Evolutionary conservation across 2,329 filamentous ascomycete species (phyloP).

Genomic region (Aspergillus pseudotamarii): DNA sequence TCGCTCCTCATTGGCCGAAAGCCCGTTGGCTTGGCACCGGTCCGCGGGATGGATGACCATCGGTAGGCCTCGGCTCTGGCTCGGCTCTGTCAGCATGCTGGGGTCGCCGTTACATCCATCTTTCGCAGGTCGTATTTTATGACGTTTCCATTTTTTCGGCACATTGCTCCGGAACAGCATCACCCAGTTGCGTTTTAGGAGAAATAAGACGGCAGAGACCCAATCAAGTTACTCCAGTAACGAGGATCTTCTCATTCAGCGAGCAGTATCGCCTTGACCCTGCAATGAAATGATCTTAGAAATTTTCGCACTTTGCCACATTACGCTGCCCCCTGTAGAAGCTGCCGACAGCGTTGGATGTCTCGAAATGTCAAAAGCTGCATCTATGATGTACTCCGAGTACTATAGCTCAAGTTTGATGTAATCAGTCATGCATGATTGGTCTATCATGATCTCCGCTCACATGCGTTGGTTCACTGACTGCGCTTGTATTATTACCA

Average conservation of each 20-base stretch:
- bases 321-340: background rate
- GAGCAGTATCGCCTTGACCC: background rate
- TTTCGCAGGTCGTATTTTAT: conserved; percentile 29
- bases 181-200: conserved; percentile 22
- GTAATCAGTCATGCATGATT: conserved; percentile 27
- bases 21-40: conserved; percentile 23
- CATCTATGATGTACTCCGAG: conserved; percentile 17
- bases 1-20: conserved; percentile 31
- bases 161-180: conserved; percentile 26
- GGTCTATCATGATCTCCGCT: conserved; percentile 17
- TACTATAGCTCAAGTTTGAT: conserved; percentile 8
- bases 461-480: conserved; percentile 23
- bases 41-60: conserved; percentile 29
- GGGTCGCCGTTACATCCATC: conserved; percentile 19
- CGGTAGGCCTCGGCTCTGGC: conserved; percentile 40
- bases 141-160: conserved; percentile 33
- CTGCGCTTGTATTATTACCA: conserved; percentile 5
- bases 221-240: conserved; percentile 3
- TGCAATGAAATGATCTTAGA: background rate
- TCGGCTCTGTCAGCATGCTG: conserved; percentile 32
- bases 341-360: background rate
- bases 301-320: background rate
- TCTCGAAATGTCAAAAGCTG: background rate
- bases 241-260: background rate
- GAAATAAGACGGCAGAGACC: conserved; percentile 22